Evolutionary conservation across 768 basidiomycete species (phyloP).

Genomic region (Naganishia kalamii): DNA sequence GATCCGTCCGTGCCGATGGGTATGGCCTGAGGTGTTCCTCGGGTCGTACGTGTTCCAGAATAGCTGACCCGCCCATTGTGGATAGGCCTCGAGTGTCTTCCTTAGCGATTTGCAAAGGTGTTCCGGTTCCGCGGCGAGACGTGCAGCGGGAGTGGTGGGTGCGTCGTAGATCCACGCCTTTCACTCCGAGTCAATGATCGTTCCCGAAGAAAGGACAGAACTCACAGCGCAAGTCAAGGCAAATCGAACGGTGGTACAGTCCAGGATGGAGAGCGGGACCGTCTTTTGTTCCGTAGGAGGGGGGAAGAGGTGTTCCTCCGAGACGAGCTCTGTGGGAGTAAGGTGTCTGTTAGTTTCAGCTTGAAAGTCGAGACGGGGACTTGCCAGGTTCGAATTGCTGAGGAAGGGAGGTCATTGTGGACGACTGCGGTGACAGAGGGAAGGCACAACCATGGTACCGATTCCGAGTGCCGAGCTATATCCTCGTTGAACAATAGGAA

Average conservation of each 20-base stretch:
- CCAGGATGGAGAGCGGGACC: slow-evolving; percentile 9
- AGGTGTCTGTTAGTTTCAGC: not conserved
- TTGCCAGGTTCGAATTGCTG: not conserved
- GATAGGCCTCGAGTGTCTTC: not conserved
- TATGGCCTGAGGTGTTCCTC: not conserved
- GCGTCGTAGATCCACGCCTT: slow-evolving; percentile 14
- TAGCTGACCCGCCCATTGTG: slow-evolving; percentile 11
- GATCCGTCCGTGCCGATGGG: slow-evolving; percentile 8
- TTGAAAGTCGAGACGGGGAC: not conserved
- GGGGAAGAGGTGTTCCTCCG: not conserved
- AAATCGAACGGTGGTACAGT: not conserved
- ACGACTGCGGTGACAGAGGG: too few species aligned
- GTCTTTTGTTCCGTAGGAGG: not conserved
- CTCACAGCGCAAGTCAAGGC: slow-evolving; percentile 13
- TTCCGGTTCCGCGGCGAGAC: not conserved
- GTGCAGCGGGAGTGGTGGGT: not conserved
- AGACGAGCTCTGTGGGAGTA: not conserved
- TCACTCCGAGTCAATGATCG: not conserved
- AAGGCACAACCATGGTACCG: too few species aligned
- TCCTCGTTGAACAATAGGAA: too few species aligned
- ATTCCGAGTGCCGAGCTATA: too few species aligned
- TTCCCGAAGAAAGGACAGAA: not conserved
- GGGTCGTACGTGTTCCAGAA: slow-evolving; percentile 12
- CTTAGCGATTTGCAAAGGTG: slow-evolving; percentile 3
- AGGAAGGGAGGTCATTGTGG: too few species aligned